Percentiles rank a stretch among this genome's conserved stretches.
These are phyloP conservation scores for Blastobotrys proliferans DNA, from an alignment of 1,139 yeast species.

Conservation along the genomic window DNA sequence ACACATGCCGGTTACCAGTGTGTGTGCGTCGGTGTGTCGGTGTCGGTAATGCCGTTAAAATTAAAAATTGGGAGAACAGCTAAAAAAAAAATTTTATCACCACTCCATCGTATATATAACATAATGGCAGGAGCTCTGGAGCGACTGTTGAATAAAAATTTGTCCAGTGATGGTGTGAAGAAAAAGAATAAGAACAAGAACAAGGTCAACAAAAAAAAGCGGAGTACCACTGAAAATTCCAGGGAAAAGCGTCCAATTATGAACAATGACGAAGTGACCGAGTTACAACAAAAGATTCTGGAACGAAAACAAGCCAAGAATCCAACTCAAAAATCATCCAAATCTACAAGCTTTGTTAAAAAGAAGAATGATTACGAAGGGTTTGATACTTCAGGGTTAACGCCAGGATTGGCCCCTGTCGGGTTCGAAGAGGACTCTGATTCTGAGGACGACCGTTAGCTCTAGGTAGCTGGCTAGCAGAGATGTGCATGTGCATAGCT, in stretches of 20 bases:
- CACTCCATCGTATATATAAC: no score
- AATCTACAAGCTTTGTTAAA: constrained; percentile 3
- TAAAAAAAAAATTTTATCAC: no score
- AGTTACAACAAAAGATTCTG: constrained; percentile 12
- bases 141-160: constrained; percentile 9
- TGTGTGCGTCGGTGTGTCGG: no score
- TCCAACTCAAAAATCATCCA: neutral
- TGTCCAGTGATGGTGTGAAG: constrained; percentile 1
- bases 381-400: constrained; percentile 48
- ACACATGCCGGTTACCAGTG: no score
- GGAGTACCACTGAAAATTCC: constrained; percentile 3
- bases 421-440: constrained; percentile 46
- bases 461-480: no score
- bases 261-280: constrained; percentile 12
- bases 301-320: constrained; percentile 3
- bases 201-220: constrained; percentile 7
- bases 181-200: constrained; percentile 5
- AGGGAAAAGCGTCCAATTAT: constrained; percentile 3
- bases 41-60: no score
- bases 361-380: constrained; percentile 11
- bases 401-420: constrained; percentile 92
- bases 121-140: constrained; percentile 9
- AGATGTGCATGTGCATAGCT: no score
- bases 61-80: no score
- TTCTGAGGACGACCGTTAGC: constrained; percentile 18